Conservation (phyloP, 345 rosid species). For the Brassica carinata region DNA sequence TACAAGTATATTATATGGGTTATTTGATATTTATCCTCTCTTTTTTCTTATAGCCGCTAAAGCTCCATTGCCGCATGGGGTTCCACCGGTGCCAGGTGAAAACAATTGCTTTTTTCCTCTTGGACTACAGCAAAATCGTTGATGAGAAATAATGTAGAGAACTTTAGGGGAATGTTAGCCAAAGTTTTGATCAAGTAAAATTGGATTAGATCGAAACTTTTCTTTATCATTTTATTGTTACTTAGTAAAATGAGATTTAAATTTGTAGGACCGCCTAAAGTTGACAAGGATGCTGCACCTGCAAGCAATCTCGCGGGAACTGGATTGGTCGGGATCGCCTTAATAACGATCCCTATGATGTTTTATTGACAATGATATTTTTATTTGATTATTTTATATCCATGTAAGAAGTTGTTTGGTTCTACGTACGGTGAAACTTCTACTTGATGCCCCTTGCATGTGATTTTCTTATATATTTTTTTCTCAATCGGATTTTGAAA, state of each 20-base stretch:
- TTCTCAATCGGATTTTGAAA: not conserved
- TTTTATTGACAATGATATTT: constrained; percentile 5
- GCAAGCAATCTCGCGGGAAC: constrained; percentile 14
- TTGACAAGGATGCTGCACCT: constrained; percentile 22
- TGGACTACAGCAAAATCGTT: not conserved
- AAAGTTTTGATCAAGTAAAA: not conserved
- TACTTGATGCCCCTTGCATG: not conserved
- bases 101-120: not conserved
- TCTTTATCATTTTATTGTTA: not conserved
- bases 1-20: not conserved
- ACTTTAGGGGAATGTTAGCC: not conserved
- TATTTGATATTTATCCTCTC: not conserved
- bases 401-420: not conserved
- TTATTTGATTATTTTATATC: not conserved
- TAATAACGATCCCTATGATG: constrained; percentile 1
- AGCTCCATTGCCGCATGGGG: constrained; percentile 1
- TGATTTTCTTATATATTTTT: not conserved
- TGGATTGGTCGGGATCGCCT: constrained; percentile 19
- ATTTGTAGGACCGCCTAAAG: constrained; percentile 21
- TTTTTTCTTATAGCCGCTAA: not conserved
- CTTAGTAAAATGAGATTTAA: not conserved
- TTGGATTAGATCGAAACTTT: not conserved
- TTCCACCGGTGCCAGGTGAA: constrained; percentile 22
- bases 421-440: not conserved
- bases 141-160: not conserved